A percentile compares a stretch with the other conserved stretches of the same genome.
Evolutionary conservation across 257 asterid species (phyloP).

Genomic region (Fraxinus quadrangulata): DNA sequence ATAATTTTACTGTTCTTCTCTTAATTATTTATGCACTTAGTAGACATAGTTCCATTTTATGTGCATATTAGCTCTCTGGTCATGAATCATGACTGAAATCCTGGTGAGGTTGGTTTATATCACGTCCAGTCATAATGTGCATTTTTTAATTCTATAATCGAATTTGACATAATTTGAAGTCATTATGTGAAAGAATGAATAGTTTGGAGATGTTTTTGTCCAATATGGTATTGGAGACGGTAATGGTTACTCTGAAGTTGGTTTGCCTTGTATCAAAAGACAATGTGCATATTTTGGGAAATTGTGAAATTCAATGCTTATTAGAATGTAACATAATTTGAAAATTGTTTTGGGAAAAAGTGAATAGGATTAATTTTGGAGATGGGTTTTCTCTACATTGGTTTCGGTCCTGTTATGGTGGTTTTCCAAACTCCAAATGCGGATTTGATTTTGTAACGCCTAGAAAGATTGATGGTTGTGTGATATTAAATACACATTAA

Average conservation of each 20-base stretch:
- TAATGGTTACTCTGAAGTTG: background rate
- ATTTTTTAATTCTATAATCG: background rate
- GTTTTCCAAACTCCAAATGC: slow-evolving; percentile 3
- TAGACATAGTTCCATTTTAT: background rate
- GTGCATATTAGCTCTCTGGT: background rate
- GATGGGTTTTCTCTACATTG: slow-evolving; percentile 3
- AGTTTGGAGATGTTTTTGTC: background rate
- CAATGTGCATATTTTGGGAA: background rate
- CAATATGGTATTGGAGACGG: background rate
- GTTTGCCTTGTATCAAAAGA: background rate
- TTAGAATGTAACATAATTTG: background rate
- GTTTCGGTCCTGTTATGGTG: slow-evolving; percentile 11
- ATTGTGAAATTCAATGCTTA: background rate
- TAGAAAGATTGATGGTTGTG: slow-evolving; percentile 16
- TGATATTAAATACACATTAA: slow-evolving; percentile 13
- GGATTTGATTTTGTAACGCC: slow-evolving; percentile 7
- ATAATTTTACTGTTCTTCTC: background rate
- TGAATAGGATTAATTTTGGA: background rate
- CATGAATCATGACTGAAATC: background rate
- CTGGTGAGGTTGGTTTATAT: slow-evolving; percentile 6
- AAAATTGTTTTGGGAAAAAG: slow-evolving; percentile 1
- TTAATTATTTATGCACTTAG: background rate
- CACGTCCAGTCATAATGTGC: background rate
- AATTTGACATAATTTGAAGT: slow-evolving; percentile 12
- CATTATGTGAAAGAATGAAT: background rate